These are phyloP conservation scores for Metschnikowia bowlesiae DNA, from an alignment of 805 yeast species.

Conservation along the genomic window DNA sequence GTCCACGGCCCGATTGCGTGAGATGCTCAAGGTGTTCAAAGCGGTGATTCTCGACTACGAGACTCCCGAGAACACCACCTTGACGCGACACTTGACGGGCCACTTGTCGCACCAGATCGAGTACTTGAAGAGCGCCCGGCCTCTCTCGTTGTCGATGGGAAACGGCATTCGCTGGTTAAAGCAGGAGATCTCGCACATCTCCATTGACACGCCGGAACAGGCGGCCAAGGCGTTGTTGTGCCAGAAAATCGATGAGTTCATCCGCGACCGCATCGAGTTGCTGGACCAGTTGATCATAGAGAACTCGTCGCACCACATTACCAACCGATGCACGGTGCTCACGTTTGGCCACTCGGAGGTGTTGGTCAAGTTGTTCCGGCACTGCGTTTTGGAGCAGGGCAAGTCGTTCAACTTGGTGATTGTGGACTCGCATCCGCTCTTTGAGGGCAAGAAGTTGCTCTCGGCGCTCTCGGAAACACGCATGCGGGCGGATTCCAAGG, in stretches of 20 bases:
- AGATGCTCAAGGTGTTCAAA: slow-evolving; percentile 82
- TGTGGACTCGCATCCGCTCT: slow-evolving; percentile 90
- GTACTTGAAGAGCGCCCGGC: slow-evolving; percentile 83
- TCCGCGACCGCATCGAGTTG: slow-evolving; percentile 77
- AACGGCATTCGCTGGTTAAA: slow-evolving; percentile 96
- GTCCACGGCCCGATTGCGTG: slow-evolving; percentile 76
- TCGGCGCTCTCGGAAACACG: slow-evolving; percentile 49
- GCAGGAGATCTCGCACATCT: slow-evolving; percentile 81
- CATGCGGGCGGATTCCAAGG: slow-evolving; percentile 16
- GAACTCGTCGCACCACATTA: slow-evolving; percentile 72
- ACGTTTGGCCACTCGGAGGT: slow-evolving; percentile 90
- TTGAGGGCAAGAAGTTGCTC: slow-evolving; percentile 84
- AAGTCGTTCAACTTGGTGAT: slow-evolving; percentile 74
- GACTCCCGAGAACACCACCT: slow-evolving; percentile 81
- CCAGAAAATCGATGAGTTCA: slow-evolving; percentile 71
- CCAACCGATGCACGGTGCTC: slow-evolving; percentile 70
- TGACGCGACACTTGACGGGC: slow-evolving; percentile 82
- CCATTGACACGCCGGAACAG: slow-evolving; percentile 64
- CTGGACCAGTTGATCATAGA: slow-evolving; percentile 81
- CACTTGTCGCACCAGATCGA: slow-evolving; percentile 92
- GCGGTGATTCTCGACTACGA: slow-evolving; percentile 71
- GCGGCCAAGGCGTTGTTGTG: slow-evolving; percentile 64
- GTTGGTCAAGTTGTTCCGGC: slow-evolving; percentile 65
- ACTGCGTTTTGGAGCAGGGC: slow-evolving; percentile 55
- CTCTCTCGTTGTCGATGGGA: slow-evolving; percentile 92